Evolutionary conservation across 1,139 yeast genomes (phyloP), one percentile per base, ranked within the genome.

Genomic region (Pichia sp.): DNA sequence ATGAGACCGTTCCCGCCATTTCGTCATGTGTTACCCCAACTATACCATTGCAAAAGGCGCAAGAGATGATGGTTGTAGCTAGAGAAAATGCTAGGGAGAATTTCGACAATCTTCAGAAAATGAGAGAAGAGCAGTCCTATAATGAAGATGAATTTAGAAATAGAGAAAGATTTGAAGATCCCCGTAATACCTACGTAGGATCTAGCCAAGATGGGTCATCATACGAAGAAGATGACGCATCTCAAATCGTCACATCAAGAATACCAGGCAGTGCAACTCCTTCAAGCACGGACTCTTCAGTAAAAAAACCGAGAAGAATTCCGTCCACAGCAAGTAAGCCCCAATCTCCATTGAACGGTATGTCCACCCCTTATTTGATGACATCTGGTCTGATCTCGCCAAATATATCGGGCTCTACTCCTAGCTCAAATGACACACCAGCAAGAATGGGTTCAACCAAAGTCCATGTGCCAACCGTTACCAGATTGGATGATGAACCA

Each of bases 11-110:
- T 14, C 98, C 99, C 0, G 95, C 90, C 3, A 87, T 92, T n/a
- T 87, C 96, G 59, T 87, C 97, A 34, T 93, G 97, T 69, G 85
- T 87, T 7, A 90, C 98, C 0, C 98, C 98, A 16, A 93, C 98
- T 0, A 93, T 93, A 12, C 85, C 96, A 29, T 75, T 93, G 60
- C 81, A 82, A 49, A 85, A 83, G 64, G 99, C 99, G 0, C 96
- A 90, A 68, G 96, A 87, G 66, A 71, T 93, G 67, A 75, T 91
- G 64, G 85, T 90, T 1, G 87, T 84, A 62, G 95, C 97, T 0
- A 76, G 92, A 63, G 90, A 84, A 65, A 89, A 83, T 64, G 84
- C 87, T 1, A 78, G 76, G 63, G 66, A 76, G 50, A 82, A 85
- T 64, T 87, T 86, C 61, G 85, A 83, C 58, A 80, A 75, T 56